Evolutionary conservation across 345 rosid genomes (phyloP), one percentile per base, ranked within the genome.

Genomic region (Conringia planisiliqua): DNA sequence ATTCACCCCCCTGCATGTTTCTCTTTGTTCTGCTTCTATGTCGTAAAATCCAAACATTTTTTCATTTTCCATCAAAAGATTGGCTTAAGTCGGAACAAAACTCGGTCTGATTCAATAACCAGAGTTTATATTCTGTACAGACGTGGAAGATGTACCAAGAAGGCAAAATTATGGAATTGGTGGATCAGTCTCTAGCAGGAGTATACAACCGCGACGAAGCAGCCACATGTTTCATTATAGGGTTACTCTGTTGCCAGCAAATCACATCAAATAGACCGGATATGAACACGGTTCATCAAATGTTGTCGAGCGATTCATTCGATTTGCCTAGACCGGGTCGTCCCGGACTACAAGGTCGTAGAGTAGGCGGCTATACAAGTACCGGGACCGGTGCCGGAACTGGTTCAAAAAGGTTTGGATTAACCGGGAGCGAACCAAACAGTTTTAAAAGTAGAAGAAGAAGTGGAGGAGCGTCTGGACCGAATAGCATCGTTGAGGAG

Each of bases 281-380:
- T 33, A 93, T 93, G 97, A 89, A 82, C 79, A 62, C 82, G 2
- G 83, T 91, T 77, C 82, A 86, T 79, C 91, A 85, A 77, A 93
- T 93, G 97, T 87, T 93, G 59, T 93, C 92, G 6, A 87, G 96
- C 18, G 92, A 93, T 43, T 91, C 98, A 0, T 89, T 93, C 36
- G 88, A 85, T 40, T 64, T 93, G 81, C 94, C 98, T 2, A 82
- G 30, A 73, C 97, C 97, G 12, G 89, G 98, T 20, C 86, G 74
- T 70, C 98, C 98, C 1, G 97, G 85, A 68, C 79, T 80, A 62
- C 96, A 84, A 75, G 96, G 96, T 33, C 90, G 98, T 13, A 33
- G 32, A 27, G 79, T 79, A 32, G 77, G 77, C 5, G 85, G 84
- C 82, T 84, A 85, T n/a, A 78, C 87, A 1, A 52, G 81, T 43